Evolutionary conservation across 2,329 filamentous ascomycete genomes (phyloP), one percentile per base, ranked within the genome.

Genomic region (Celoporthe dispersa): DNA sequence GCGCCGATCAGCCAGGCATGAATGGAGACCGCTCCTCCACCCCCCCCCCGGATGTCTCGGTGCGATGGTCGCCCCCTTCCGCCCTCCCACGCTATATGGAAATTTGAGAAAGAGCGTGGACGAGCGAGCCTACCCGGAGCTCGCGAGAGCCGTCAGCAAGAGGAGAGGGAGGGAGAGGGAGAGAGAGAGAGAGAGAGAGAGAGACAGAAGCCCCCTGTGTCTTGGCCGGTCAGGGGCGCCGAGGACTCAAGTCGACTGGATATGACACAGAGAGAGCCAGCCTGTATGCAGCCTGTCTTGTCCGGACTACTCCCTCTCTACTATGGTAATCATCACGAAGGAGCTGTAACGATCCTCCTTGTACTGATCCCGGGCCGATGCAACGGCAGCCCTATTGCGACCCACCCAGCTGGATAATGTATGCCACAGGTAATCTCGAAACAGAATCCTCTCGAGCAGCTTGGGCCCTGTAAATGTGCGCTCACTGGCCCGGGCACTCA

Each of bases 21-120:
- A 55, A 57, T 37, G 39, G 68, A 60, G 35, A 22, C 44, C 19
- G 6, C 41, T 48, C 44, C 44, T 48, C 19, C n/a, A n/a, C n/a
- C n/a, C n/a, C n/a, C n/a, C 31, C 55, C 65, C 55, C 33, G 48
- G 25, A 66, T 65, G 66, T 65, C 69, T 66, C 69, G 69, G 69
- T 64, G 69, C 66, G 69, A 66, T 62, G 68, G 44, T 48, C 16
- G 19, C 44, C 19, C 44, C 44, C n/a, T 8, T 22, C 44, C n/a
- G n/a, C 41, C 44, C 44, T n/a, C 44, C 41, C 33, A 9, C 16
- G 11, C 16, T 25, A 33, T 1, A 65, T 33, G 28, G 25, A 57
- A 31, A n/a, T 51, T 19, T 53, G 51, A 28, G 22, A 51, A 57
- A 37, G 41, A n/a, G 28, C 12, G n/a, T 25, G 53, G 51, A 51